Evolutionary conservation across 2,329 filamentous ascomycete genomes (phyloP).

Genomic region (Dactylellina parvicollis): DNA sequence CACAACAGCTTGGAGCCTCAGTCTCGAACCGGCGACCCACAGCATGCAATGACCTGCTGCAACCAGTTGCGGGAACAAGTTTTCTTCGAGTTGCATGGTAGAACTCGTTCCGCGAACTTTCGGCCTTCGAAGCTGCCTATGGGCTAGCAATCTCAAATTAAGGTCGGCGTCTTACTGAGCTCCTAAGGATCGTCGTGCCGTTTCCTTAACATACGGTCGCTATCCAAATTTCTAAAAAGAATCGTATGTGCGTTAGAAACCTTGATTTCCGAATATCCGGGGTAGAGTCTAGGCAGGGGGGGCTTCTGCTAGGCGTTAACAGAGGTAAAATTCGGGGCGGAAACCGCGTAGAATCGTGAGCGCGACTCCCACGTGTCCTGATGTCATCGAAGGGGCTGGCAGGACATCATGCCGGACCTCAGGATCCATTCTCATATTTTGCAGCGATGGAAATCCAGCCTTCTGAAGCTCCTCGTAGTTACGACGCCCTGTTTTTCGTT

Average conservation of each 20-base stretch:
- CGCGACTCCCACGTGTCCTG: too few species aligned
- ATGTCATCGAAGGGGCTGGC: too few species aligned
- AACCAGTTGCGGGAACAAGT: not conserved
- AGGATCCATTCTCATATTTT: too few species aligned
- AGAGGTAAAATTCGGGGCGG: too few species aligned
- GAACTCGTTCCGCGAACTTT: not conserved
- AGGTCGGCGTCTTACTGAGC: conserved; percentile 9
- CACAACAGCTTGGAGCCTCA: not conserved
- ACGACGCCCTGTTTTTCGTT: too few species aligned
- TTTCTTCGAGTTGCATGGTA: not conserved
- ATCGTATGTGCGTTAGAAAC: not conserved
- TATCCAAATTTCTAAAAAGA: not conserved
- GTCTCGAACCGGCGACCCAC: not conserved
- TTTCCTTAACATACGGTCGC: not conserved
- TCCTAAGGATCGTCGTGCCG: not conserved
- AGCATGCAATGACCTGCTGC: not conserved
- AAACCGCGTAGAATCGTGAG: too few species aligned
- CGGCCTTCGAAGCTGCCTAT: not conserved
- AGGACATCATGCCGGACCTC: too few species aligned
- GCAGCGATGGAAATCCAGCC: too few species aligned
- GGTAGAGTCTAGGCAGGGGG: too few species aligned
- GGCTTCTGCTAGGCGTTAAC: too few species aligned
- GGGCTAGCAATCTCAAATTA: not conserved
- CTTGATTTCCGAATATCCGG: too few species aligned
- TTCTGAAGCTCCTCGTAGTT: too few species aligned